Evolutionary conservation across 495 filamentous ascomycete genomes (phyloP).

Genomic region (Glonium stellatum): DNA sequence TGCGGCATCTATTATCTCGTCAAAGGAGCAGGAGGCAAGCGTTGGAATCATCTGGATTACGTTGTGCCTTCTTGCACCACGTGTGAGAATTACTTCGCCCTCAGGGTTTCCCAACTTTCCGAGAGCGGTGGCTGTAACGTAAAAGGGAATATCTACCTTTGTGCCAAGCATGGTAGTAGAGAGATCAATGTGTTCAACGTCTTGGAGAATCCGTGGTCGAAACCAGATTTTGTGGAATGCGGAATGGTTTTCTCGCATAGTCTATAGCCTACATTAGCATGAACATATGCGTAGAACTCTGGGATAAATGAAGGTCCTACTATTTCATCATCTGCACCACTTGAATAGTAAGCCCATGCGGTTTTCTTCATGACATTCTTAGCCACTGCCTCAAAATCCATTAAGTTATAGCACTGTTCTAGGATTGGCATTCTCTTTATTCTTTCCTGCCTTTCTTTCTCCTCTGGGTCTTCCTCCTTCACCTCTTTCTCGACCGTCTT

Average conservation of each 20-base stretch:
- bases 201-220: conserved; percentile 72
- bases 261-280: conserved; percentile 44
- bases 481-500: conserved; percentile 66
- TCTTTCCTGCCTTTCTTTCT: conserved; percentile 65
- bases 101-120: conserved; percentile 86
- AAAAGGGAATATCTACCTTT: conserved; percentile 75
- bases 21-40: conserved; percentile 93
- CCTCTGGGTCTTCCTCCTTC: conserved; percentile 66
- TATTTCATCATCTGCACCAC: conserved; percentile 94
- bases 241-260: conserved; percentile 90
- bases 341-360: conserved; percentile 95
- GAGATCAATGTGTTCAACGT: conserved; percentile 81
- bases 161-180: conserved; percentile 86
- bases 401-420: conserved; percentile 86
- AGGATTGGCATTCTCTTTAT: conserved; percentile 73
- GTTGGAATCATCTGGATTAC: conserved; percentile 97
- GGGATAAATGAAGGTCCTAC: conserved; percentile 43
- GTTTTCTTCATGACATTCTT: conserved; percentile 84
- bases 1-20: conserved; percentile 87
- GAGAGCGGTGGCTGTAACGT: conserved; percentile 85
- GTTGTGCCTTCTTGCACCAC: conserved; percentile 74
- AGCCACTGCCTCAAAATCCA: conserved; percentile 92
- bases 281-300: background rate
- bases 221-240: conserved; percentile 99
- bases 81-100: conserved; percentile 84